Evolutionary conservation across 176 grass and related monocot species (phyloP).

Genomic region (Canna indica): DNA sequence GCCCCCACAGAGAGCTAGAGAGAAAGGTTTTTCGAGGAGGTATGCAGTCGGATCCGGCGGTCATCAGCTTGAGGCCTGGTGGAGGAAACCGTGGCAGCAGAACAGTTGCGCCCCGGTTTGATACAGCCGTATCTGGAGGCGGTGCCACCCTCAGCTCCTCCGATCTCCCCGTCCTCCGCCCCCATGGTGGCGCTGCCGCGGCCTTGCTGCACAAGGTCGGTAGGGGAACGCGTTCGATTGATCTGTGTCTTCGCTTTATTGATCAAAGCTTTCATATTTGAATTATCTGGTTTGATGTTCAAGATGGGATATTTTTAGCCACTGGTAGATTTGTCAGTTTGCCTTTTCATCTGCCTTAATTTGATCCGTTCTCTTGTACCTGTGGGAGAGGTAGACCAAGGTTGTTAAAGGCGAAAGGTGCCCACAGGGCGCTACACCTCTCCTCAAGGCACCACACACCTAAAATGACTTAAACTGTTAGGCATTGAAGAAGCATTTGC

Average conservation of each 20-base stretch:
- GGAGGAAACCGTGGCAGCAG: slow-evolving; percentile 46
- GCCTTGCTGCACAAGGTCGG: slow-evolving; percentile 45
- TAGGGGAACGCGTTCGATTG: slow-evolving; percentile 5
- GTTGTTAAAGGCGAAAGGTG: too few relatives aligned
- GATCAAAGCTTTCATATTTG: slow-evolving; percentile 16
- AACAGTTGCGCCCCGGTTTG: slow-evolving; percentile 41
- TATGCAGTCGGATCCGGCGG: slow-evolving; percentile 83
- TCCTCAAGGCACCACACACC: too few relatives aligned
- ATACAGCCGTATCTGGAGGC: slow-evolving; percentile 22
- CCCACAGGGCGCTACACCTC: too few relatives aligned
- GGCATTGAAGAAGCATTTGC: too few relatives aligned
- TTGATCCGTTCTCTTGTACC: neutral
- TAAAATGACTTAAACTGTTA: too few relatives aligned
- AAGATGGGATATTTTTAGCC: neutral
- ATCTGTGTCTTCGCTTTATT: slow-evolving; percentile 27
- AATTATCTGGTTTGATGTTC: neutral
- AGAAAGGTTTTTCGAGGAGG: slow-evolving; percentile 5
- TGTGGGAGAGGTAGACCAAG: neutral
- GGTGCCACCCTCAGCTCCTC: slow-evolving; percentile 8
- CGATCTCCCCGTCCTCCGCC: slow-evolving; percentile 30
- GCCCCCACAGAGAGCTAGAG: neutral
- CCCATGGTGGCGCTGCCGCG: slow-evolving; percentile 20
- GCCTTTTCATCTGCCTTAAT: neutral
- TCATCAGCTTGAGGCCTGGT: slow-evolving; percentile 82
- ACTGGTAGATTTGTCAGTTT: neutral